Base-by-base conservation (phyloP, 305 asterid genomes). In the Vinca major region DNA sequence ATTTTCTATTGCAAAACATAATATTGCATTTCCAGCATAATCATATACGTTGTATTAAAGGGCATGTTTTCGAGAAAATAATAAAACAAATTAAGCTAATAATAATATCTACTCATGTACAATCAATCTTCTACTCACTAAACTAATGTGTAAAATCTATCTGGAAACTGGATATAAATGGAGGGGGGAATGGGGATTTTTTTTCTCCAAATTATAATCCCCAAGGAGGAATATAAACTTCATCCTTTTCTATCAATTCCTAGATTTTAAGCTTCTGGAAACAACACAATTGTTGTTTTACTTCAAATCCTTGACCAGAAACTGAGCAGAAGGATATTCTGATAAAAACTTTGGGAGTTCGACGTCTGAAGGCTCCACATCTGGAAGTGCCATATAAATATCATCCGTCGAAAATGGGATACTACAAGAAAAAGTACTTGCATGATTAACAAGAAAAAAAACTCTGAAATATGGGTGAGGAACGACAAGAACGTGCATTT, bases 331-430 rank as follows among this genome's bases (percentile, higher is more conserved):
- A 60, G 96, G 90, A 76, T 79, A 84, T 55, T 92, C 95, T 11
- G 96, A 76, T 49, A 90, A 76, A 74, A 88, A 87, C 70, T 80
- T 68, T 1, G 96, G 99, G 66, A 80, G 86, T 66, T 85, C 94
- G 40, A 85, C 75, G 52, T 83, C 91, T 60, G 95, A 83, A 68
- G 92, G 95, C 65, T 90, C 95, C 17, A 89, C 74, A 48, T 85
- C 84, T 9, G 94, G 92, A 78, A 93, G 91, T 47, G 99, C 97
- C 99, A 90, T 87, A 68, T 90, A 90, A 69, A 93, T 89, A 79
- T 93, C 99, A 73, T 93, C 99, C 0, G 97, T 87, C 68, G 96
- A 86, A 84, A 93, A 93, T 4, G 99, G 97, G 70, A 93, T 89
- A 86, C 99, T 93, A 83, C 87, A 78, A 65, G 41, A 72, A 39